Evolutionary conservation across 2,329 filamentous ascomycete genomes (phyloP), one percentile per base, ranked within the genome.

Genomic region (Paecilomyces sp.): DNA sequence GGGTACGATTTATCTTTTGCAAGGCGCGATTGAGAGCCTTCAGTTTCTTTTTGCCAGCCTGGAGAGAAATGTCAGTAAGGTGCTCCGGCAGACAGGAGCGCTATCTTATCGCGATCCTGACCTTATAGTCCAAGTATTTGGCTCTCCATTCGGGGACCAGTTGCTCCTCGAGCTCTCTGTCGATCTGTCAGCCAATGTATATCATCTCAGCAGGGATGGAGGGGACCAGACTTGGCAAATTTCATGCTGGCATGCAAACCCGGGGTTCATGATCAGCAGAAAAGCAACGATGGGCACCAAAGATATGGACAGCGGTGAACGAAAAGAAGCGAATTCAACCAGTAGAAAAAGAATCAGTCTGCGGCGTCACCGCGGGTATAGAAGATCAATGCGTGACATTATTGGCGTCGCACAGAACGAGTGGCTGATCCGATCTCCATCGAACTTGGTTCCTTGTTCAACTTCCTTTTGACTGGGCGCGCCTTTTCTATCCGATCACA

Each of bases 91-190:
- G 60, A 22, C 25, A 28, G 25, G 25, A 28, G 22, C 22, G 31
- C 51, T 54, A 24, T 51, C 58, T 34, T 62, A 61, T 24, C 59
- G 57, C 51, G 66, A 55, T 60, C 59, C 74, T 58, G 59, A 87
- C 87, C 82, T 96, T 96, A 81, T 97, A 97, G 76, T 97, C 86
- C 67, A 97, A 83, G 75, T 97, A 97, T 75, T 96, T 96, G 74
- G 88, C 84, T 69, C 90, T 86, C 93, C 93, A 97, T 84, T 97
- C 92, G 71, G 92, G 92, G 64, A 97, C 91, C 58, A 92, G 84
- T 68, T 95, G 90, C 70, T 89, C 85, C 71, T 96, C 91, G 63
- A 96, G 83, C 78, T 96, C 91, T 71, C 83, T 86, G 61, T 9
- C 25, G 61, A 54, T 24, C 50, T n/a, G 47, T 53, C 13, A 34